Evolutionary conservation across 78 protist species (phyloP), one percentile per base, ranked within the genome.

Genomic region (Cavenderia fasciculata): DNA sequence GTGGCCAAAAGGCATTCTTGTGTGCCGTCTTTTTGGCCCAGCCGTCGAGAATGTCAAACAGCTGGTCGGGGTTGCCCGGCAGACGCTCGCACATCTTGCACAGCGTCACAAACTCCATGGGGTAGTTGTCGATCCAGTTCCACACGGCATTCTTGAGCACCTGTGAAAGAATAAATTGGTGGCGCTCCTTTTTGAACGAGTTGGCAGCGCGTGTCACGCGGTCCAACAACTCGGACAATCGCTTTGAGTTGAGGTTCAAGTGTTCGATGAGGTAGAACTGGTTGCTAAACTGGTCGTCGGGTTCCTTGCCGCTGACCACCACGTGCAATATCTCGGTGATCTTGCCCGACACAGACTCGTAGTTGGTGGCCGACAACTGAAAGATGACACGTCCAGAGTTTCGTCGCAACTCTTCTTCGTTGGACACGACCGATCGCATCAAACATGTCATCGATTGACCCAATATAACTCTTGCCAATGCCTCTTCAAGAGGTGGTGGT

Each of bases 61-160:
- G 71, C 19, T 57, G 61, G 47, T 71, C 86, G 36, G 95, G 84
- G 33, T 74, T 49, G 25, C 85, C 93, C 3, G 87, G 84, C 25
- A 71, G 51, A 12, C 94, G 74, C n/a, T 75, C 85, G 29, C 73
- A 33, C 10, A 56, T 46, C 75, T 74, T 59, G 84, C 87, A 87
- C 18, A 87, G 61, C 27, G 87, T 23, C 16, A 75, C 87, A 75
- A 87, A 87, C 29, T 87, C 94, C 85, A 66, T 61, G 47, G 94
- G 94, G 63, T 87, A 73, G 25, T 62, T 59, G 29, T 87, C 74
- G 29, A 87, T 87, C 94, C 94, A 87, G 61, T 87, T 87, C 94
- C 87, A 75, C n/a, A 88, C 82, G 63, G 84, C 78, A 43, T 74
- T 75, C 27, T 61, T 36, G 51, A 86, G 18, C 14, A 72, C 85